phyloP scores from a whole-genome alignment of 257 asterid genomes.

The Solanum ossicruentum region DNA sequence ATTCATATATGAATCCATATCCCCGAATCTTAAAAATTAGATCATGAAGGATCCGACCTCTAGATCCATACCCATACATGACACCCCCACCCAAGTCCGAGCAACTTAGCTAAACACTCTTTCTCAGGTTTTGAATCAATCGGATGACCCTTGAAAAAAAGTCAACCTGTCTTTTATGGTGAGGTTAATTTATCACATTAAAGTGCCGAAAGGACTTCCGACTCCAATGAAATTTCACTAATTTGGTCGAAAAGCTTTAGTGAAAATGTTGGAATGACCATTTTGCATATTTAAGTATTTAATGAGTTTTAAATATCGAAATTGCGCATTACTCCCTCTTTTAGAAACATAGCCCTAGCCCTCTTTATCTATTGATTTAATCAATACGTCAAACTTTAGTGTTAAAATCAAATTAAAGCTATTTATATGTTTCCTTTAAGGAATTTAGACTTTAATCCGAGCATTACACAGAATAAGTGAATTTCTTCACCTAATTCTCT shows the following conservation, averaged over 20 bases:
- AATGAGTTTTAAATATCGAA: background rate
- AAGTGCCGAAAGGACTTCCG: background rate
- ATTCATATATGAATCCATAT: no score
- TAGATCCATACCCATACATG: no score
- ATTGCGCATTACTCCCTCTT: background rate
- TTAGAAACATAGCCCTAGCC: background rate
- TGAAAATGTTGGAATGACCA: background rate
- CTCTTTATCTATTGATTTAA: no score
- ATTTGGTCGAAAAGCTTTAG: background rate
- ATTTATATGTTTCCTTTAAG: background rate
- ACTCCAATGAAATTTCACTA: background rate
- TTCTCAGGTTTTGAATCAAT: no score
- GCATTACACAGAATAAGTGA: background rate
- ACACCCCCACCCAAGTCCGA: no score
- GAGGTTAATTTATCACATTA: background rate
- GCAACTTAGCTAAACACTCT: no score
- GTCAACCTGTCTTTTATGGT: no score
- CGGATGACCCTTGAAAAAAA: no score
- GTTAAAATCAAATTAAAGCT: background rate
- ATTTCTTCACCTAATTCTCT: background rate
- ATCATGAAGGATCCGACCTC: no score
- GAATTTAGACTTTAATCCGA: background rate
- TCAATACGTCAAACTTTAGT: background rate
- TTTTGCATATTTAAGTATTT: background rate
- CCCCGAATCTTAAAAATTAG: no score